Conservation (phyloP, 129 eudicot genomes). For the Artemisia argyi region DNA sequence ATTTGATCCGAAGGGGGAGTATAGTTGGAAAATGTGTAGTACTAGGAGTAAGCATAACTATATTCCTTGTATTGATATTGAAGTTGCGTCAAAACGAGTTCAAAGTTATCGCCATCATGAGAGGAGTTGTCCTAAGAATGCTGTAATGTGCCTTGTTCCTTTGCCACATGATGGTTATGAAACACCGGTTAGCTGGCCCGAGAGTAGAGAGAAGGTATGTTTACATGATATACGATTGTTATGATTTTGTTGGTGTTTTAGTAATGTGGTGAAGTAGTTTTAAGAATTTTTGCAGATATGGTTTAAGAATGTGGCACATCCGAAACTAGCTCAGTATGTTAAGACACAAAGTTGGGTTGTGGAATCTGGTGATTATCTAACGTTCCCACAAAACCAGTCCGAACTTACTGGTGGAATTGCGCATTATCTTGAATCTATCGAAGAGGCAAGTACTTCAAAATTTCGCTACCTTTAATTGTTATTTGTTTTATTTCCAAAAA, state of each 20-base stretch:
- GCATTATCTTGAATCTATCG: constrained; percentile 85
- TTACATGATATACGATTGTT: neutral
- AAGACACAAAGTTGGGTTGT: constrained; percentile 78
- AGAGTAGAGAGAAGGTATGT: constrained; percentile 74
- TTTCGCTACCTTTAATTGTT: neutral
- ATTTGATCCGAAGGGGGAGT: constrained; percentile 74
- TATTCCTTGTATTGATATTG: constrained; percentile 92
- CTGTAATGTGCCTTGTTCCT: constrained; percentile 86
- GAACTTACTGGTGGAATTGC: constrained; percentile 62
- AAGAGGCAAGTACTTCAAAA: constrained; percentile 60
- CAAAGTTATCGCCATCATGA: constrained; percentile 80
- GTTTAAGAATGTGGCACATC: constrained; percentile 87
- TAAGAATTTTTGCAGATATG: constrained; percentile 58
- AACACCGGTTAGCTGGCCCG: constrained; percentile 80
- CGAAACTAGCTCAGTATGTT: constrained; percentile 69
- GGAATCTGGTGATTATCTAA: constrained; percentile 75
- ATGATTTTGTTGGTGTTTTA: constrained; percentile 7
- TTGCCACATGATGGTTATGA: constrained; percentile 86
- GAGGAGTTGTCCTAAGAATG: constrained; percentile 75
- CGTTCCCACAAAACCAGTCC: constrained; percentile 83
- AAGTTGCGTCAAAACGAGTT: constrained; percentile 45
- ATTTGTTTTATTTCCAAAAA: neutral
- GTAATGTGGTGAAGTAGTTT: constrained; percentile 23
- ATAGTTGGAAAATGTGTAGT: constrained; percentile 77
- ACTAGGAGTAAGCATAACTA: constrained; percentile 93